Percentiles rank a stretch among this genome's conserved stretches.
Evolutionary conservation across 1,284 basidiomycete species (phyloP).

Genomic region (Clitocybe nebularis): DNA sequence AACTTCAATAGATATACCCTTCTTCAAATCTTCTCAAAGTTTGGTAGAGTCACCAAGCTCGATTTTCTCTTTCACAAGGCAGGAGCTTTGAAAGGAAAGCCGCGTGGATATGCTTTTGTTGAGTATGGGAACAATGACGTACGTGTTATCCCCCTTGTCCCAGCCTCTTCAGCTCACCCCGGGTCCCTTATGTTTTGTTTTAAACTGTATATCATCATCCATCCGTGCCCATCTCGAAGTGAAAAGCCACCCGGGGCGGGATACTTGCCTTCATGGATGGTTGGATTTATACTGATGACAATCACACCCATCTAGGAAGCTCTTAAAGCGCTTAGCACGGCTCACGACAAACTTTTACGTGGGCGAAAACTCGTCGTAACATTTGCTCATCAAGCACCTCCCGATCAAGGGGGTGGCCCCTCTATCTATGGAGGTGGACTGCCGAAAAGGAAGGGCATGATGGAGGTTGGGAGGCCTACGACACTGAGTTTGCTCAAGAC

Average conservation of each 20-base stretch:
- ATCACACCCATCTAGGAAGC: constrained; percentile 66
- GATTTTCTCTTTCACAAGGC: constrained; percentile 96
- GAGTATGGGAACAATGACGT: constrained; percentile 82
- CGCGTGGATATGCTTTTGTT: constrained; percentile 92
- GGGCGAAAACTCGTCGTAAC: constrained; percentile 89
- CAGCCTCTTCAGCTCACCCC: constrained; percentile 26
- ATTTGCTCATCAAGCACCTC: constrained; percentile 78
- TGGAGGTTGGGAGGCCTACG: constrained; percentile 72
- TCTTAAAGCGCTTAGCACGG: constrained; percentile 67
- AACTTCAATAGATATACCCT: constrained; percentile 64
- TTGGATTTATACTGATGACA: constrained; percentile 13
- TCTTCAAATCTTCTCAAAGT: constrained; percentile 86
- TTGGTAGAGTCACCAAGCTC: constrained; percentile 87
- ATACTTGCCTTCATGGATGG: constrained; percentile 8
- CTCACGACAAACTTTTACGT: constrained; percentile 79
- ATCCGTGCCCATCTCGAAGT: constrained; percentile 9
- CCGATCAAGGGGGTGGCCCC: constrained; percentile 33
- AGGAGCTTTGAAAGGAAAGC: constrained; percentile 85
- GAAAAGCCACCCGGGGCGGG: constrained; percentile 20
- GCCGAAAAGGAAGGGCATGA: constrained; percentile 41
- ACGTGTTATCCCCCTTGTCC: constrained; percentile 39
- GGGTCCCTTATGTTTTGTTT: constrained; percentile 29
- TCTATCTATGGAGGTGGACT: constrained; percentile 18
- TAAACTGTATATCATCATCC: background rate
- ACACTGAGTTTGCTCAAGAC: constrained; percentile 86